Base-by-base conservation (phyloP, 2,329 filamentous ascomycete genomes). In the Alternaria sp. region DNA sequence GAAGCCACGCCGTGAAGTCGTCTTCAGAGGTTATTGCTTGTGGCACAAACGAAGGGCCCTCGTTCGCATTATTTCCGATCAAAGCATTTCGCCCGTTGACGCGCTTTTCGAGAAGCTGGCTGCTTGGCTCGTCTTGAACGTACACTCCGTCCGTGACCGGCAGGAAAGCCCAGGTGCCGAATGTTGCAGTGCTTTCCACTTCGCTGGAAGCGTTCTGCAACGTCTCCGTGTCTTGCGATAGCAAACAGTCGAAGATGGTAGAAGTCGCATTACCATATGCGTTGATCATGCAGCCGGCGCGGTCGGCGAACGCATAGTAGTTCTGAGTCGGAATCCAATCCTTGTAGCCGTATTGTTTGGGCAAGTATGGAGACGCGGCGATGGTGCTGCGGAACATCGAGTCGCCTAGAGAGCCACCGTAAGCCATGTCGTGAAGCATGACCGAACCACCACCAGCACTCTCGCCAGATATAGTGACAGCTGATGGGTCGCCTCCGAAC, bases 341-440 rank as follows among this genome's bases (percentile, higher is more conserved):
- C 54, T 83, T 79, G 68, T 84, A 87, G 14, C 77, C 78, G 71
- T 87, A 87, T 65, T 87, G 85, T 58, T 84, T 84, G 0, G 87
- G 85, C 10, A 87, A 79, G 66, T 86, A 89, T 2, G 87, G 86
- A 9, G 81, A 84, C 2, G 81, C 79, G 2, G 83, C 55, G 10
- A 74, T 74, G 4, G 63, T 79, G 58, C 80, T 80, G 10, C 53
- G 61, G 65, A 81, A 82, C 0, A 81, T 66, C 1, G 77, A 75
- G 9, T 71, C 71, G 7, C 78, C 79, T 20, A 70, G 50, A 4
- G 66, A 66, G 3, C 78, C 77, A 14, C 77, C 76, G 30, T 78
- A 75, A 12, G 78, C 73, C 54, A 79, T 79, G 25, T 73, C 67
- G 11, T 76, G 79, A 9, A 82, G 70, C 43, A 60, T 54, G 50